Evolutionary conservation across 306 rosid genomes (phyloP), one percentile per base, ranked within the genome.

Genomic region (Ceratonia siliqua): DNA sequence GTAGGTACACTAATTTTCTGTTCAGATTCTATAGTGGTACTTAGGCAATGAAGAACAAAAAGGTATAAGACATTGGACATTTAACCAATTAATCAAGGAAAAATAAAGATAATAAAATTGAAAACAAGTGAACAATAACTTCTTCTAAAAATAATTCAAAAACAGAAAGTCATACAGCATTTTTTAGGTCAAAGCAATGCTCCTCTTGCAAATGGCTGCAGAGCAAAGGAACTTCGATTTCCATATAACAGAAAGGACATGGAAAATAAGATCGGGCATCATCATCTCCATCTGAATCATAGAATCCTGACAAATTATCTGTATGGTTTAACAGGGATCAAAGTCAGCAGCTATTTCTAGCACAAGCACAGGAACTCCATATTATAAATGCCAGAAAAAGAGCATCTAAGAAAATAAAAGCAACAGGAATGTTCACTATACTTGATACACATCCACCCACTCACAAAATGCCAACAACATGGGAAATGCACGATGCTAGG

Each of bases 181-280:
- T 86, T 75, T 85, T 86, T 3, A 87, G 85, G 84, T 88, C 84
- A 76, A 86, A 85, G 85, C 92, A 94, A 82, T 91, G 92, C 62
- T 94, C 96, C 64, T 90, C 91, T 82, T 90, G 89, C 76, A 89
- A 81, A 83, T 90, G 93, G 82, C 69, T 75, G 81, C 96, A 89
- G 79, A 86, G 85, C 32, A 70, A 14, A 35, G 86, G 82, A 76
- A 89, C 76, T 78, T 85, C 92, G 53, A 95, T 84, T 64, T 92
- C 98, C 68, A 87, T 81, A 76, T 87, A 88, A 77, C 99, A 95
- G 83, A 87, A 92, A 62, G 99, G 99, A 76, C 99, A 95, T 30
- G 84, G 86, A 70, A 95, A 82, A 61, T 81, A 83, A 54, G 82
- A 76, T 13, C 65, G 79, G 38, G 75, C 63, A 43, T 90, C 97